A percentile compares a stretch with the other conserved stretches of the same genome.
Evolutionary conservation across 1,284 basidiomycete genomes (phyloP).

Genomic region (Apiotrichum mycotoxinovorans): DNA sequence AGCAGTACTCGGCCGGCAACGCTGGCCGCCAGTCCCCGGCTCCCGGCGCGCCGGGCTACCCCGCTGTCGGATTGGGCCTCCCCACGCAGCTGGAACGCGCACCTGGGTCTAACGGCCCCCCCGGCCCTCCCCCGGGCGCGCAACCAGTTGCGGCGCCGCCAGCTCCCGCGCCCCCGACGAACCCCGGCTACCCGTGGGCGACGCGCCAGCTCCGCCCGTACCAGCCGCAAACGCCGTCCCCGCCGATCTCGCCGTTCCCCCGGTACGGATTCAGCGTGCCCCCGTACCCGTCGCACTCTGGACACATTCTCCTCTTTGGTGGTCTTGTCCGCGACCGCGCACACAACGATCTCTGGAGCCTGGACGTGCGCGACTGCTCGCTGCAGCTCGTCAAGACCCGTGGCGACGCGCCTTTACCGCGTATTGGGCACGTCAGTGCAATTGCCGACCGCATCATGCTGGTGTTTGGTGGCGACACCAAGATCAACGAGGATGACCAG

Average conservation of each 20-base stretch:
- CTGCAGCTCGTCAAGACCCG: constrained; percentile 77
- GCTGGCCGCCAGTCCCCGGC: constrained; percentile 15
- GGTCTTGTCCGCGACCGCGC: constrained; percentile 89
- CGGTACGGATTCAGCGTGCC: constrained; percentile 97
- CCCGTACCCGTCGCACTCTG: constrained; percentile 68
- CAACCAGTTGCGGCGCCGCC: neutral
- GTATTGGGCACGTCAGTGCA: constrained; percentile 94
- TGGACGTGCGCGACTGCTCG: constrained; percentile 74
- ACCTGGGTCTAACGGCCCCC: too few species aligned
- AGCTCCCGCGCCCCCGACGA: constrained; percentile 3
- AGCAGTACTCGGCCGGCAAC: neutral
- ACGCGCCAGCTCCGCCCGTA: constrained; percentile 20
- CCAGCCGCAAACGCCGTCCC: constrained; percentile 23
- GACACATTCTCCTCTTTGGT: constrained; percentile 95
- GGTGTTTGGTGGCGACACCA: constrained; percentile 97
- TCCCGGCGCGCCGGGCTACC: neutral
- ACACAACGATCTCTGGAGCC: constrained; percentile 89
- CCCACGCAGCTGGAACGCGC: constrained; percentile 10
- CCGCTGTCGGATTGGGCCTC: constrained; percentile 9
- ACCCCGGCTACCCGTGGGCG: constrained; percentile 28
- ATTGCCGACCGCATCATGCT: constrained; percentile 94
- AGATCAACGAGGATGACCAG: constrained; percentile 66
- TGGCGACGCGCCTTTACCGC: constrained; percentile 81
- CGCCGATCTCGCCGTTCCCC: constrained; percentile 68
- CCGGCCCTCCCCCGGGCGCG: neutral